Evolutionary conservation across 805 yeast species (phyloP), one percentile per base, ranked within the genome.

Genomic region (Saturnispora ahearnii): DNA sequence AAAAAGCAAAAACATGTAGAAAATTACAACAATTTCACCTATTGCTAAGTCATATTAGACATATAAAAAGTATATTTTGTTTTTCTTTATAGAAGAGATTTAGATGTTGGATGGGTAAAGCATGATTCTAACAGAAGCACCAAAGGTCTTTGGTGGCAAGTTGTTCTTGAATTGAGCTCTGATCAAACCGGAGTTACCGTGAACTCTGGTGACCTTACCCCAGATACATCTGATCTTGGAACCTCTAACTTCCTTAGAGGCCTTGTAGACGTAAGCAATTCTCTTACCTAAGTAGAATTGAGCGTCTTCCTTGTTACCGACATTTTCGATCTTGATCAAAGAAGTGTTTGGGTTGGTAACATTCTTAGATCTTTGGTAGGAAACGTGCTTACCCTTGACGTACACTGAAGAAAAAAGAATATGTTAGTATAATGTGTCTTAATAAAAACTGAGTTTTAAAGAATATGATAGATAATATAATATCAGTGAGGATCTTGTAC

Each of bases 301-400:
- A 68, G 99, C 97, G 61, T 91, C 99, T 73, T 87, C 83, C 67
- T 96, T 79, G 71, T 77, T 71, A 60, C 83, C 73, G 67, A 93
- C 99, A 77, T 96, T 96, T 81, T 93, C 99, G 70, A 91, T 84
- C 81, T 93, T 87, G 74, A 93, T 79, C 75, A 93, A 82, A 61
- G 99, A 93, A 67, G 87, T 87, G 80, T 87, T 85, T 75, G 99
- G 97, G 95, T 93, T 87, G 84, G 84, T 89, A 73, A 85, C 87
- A 76, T 82, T 82, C 89, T 93, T 93, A 67, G 97, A 89, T 81
- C 99, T 95, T 83, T 93, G 98, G 95, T 91, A 93, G 68, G 97
- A 90, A 72, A 93, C 74, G 86, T 93, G 99, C 84, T 91, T 93
- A 79, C 98, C 99, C 84, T 91, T 93, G 78, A 93, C 98, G 96